Conservation (phyloP, 2,329 filamentous ascomycete genomes). For the Calonectria pauciramosa region DNA sequence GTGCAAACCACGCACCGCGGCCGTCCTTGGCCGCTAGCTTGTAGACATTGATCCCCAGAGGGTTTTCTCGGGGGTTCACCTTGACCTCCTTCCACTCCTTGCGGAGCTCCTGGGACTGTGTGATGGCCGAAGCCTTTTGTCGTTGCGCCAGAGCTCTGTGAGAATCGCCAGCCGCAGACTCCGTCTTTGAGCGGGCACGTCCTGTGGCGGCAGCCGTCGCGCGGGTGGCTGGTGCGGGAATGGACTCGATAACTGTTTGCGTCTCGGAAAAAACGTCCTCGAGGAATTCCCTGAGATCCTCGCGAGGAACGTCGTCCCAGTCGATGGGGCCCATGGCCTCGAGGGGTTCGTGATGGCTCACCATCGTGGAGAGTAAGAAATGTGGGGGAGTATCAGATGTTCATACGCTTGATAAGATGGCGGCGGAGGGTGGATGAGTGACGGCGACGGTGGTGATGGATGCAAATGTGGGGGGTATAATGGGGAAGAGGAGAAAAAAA, state of each 20-base stretch:
- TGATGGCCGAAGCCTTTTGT: slow-evolving; percentile 62
- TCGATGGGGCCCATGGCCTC: slow-evolving; percentile 68
- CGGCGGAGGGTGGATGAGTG: background rate
- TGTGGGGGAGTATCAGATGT: background rate
- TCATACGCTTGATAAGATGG: slow-evolving; percentile 5
- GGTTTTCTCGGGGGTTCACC: slow-evolving; percentile 78
- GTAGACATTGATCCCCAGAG: slow-evolving; percentile 81
- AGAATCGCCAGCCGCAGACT: slow-evolving; percentile 67
- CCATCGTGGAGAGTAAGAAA: slow-evolving; percentile 57
- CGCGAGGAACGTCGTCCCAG: slow-evolving; percentile 61
- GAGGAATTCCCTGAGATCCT: slow-evolving; percentile 68
- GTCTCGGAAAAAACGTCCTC: slow-evolving; percentile 74
- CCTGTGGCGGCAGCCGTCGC: slow-evolving; percentile 57
- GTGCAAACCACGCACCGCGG: slow-evolving; percentile 90
- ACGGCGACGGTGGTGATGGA: background rate
- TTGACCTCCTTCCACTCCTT: slow-evolving; percentile 92
- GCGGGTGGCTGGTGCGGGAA: slow-evolving; percentile 65
- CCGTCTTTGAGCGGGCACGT: slow-evolving; percentile 68
- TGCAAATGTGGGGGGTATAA: background rate
- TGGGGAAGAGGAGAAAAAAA: background rate
- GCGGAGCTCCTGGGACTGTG: slow-evolving; percentile 68
- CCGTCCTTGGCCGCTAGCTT: slow-evolving; percentile 85
- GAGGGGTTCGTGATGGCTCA: slow-evolving; percentile 70
- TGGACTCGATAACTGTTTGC: slow-evolving; percentile 81
- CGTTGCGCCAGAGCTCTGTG: slow-evolving; percentile 59